Evolutionary conservation across 163 green algal species (phyloP).

Genomic region (Coccomyxa subellipsoidea): DNA sequence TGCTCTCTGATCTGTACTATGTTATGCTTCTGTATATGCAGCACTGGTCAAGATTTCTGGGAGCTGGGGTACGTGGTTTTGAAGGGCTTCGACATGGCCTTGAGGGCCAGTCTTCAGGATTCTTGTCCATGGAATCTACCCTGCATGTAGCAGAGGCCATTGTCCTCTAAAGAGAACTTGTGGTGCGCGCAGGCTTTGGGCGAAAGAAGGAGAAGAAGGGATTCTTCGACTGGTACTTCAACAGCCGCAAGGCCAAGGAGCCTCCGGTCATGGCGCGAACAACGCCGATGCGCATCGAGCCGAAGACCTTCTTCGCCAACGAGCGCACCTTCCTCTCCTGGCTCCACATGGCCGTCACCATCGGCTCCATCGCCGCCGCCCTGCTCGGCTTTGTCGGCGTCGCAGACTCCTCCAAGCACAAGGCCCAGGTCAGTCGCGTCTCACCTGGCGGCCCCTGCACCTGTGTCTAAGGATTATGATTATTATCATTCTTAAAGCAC

Average conservation of each 20-base stretch:
- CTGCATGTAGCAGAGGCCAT: background rate
- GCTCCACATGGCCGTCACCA: constrained; percentile 89
- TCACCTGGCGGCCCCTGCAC: background rate
- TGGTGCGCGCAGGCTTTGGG: background rate
- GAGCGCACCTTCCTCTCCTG: constrained; percentile 92
- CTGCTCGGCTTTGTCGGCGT: constrained; percentile 70
- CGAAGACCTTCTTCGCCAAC: constrained; percentile 94
- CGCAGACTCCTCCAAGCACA: constrained; percentile 6
- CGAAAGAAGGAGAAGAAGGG: constrained; percentile 17
- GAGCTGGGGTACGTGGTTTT: no score
- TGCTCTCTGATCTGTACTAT: no score
- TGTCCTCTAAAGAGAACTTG: background rate
- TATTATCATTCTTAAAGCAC: no score
- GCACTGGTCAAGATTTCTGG: no score
- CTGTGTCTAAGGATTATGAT: no score
- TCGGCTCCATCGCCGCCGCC: constrained; percentile 78
- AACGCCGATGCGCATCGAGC: constrained; percentile 68
- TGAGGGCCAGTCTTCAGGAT: no score
- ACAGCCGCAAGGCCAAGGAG: constrained; percentile 26
- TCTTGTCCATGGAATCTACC: no score
- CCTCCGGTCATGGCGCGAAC: constrained; percentile 19
- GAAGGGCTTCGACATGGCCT: no score
- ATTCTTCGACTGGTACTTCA: constrained; percentile 50
- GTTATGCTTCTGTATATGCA: no score
- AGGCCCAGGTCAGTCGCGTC: background rate